Evolutionary conservation across 495 filamentous ascomycete species (phyloP), one percentile per base, ranked within the genome.

Genomic region (Penicillium bialowiezense): DNA sequence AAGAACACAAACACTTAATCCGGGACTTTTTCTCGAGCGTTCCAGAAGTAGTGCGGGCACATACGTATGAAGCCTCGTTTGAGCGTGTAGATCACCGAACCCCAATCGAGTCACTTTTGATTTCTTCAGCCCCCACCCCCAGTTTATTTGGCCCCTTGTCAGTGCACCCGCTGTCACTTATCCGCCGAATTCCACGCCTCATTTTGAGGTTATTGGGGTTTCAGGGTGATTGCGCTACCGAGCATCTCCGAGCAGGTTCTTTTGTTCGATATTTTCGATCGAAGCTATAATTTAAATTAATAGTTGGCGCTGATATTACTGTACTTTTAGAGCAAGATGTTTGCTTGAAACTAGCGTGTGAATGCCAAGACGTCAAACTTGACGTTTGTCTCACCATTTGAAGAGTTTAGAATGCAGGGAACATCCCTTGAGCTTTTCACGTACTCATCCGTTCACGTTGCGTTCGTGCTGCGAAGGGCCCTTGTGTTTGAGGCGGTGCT

Each of bases 171-270:
- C 56, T 60, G 59, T 57, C 60, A 60, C 55, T 53, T 52, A 41
- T 31, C 37, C 38, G 23, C 31, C 43, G 24, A 41, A 13, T 49
- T 17, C 15, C 44, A 38, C 44, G 51, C 51, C 54, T 60, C 48
- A 48, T 23, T 40, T 17, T 32, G 26, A 40, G 19, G 7, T 32
- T 32, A 10, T 32, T 32, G 29, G 7, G 7, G 60, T 64, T 64
- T 64, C 60, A 64, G 58, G 54, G 47, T 59, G 37, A 56, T 59
- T 54, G 55, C 50, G 52, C 56, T 46, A 15, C 60, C 54, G 60
- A 60, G 36, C 35, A 64, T 29, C 36, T 52, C 54, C 54, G 60
- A 36, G 28, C 43, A 34, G 31, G 43, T 12, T 49, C 21, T 3
- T 18, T 48, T 55, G 12, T 13, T 32, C 29, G 29, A 32, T 32